Conservation (phyloP, 164 flowering plant genomes). For the Sextonia rubra region DNA sequence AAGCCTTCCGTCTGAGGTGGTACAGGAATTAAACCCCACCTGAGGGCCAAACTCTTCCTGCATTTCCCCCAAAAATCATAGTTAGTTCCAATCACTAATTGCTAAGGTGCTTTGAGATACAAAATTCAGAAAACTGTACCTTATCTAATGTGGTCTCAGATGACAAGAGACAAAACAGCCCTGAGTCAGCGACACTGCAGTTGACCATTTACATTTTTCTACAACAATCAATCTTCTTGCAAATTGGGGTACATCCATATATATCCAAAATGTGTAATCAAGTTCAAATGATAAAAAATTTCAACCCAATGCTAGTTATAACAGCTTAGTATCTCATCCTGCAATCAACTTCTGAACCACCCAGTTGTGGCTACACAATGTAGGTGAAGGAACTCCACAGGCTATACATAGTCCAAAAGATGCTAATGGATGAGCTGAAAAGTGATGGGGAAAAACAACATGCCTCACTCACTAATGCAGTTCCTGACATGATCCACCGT, state of each 20-base stretch:
- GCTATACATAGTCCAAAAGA: slow-evolving; percentile 59
- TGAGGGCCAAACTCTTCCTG: too few species aligned
- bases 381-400: slow-evolving; percentile 74
- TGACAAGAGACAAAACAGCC: too few species aligned
- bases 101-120: too few species aligned
- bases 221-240: not conserved
- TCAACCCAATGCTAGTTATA: not conserved
- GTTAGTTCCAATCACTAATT: too few species aligned
- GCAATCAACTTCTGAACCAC: not conserved
- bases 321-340: not conserved
- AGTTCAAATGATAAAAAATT: too few species aligned
- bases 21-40: too few species aligned
- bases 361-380: slow-evolving; percentile 12
- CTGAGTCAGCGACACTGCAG: too few species aligned
- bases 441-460: slow-evolving; percentile 14
- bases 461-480: slow-evolving; percentile 3
- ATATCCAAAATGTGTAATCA: not conserved
- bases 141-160: too few species aligned
- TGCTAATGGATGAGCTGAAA: slow-evolving; percentile 51
- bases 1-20: too few species aligned
- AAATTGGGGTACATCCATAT: not conserved
- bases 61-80: too few species aligned
- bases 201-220: too few species aligned
- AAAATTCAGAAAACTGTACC: too few species aligned
- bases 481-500: not conserved